These are phyloP conservation scores for Aspergillus hancockii DNA, from an alignment of 495 filamentous ascomycete genomes.

Conservation along the genomic window DNA sequence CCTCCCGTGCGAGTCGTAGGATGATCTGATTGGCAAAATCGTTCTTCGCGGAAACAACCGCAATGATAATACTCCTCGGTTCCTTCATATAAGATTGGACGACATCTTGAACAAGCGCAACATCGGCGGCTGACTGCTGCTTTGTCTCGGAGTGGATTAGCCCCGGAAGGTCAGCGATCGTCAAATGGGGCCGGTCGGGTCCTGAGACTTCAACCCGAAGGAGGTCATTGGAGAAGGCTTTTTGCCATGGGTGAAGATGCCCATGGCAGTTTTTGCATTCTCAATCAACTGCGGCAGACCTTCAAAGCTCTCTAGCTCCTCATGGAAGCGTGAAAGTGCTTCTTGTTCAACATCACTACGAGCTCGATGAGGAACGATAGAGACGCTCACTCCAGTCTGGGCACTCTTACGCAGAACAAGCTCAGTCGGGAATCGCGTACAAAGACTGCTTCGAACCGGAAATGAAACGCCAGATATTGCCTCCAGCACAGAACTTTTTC, in stretches of 20 bases:
- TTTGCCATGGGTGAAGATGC: slow-evolving; percentile 39
- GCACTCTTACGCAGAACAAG: slow-evolving; percentile 51
- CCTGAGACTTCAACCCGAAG: slow-evolving; percentile 54
- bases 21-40: too few relatives aligned
- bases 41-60: too few relatives aligned
- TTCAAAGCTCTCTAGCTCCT: slow-evolving; percentile 35
- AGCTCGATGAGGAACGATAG: slow-evolving; percentile 36
- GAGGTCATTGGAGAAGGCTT: slow-evolving; percentile 52
- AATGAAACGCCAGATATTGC: slow-evolving; percentile 65
- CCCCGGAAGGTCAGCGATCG: slow-evolving; percentile 58
- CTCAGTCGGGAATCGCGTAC: slow-evolving; percentile 60
- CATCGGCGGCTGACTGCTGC: too few relatives aligned
- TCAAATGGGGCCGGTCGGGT: slow-evolving; percentile 52
- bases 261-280: slow-evolving; percentile 54
- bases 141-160: slow-evolving; percentile 49
- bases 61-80: too few relatives aligned
- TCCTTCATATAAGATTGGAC: too few relatives aligned
- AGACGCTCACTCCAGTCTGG: slow-evolving; percentile 31
- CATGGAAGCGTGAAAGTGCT: slow-evolving; percentile 31
- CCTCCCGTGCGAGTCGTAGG: too few relatives aligned
- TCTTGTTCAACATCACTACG: slow-evolving; percentile 27
- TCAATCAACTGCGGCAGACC: slow-evolving; percentile 46
- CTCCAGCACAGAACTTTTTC: slow-evolving; percentile 59
- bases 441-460: slow-evolving; percentile 51
- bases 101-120: too few relatives aligned